Percentiles rank a stretch among this genome's conserved stretches.
phyloP scores from a whole-genome alignment of 1,139 yeast species.

The Taphrina communis region DNA sequence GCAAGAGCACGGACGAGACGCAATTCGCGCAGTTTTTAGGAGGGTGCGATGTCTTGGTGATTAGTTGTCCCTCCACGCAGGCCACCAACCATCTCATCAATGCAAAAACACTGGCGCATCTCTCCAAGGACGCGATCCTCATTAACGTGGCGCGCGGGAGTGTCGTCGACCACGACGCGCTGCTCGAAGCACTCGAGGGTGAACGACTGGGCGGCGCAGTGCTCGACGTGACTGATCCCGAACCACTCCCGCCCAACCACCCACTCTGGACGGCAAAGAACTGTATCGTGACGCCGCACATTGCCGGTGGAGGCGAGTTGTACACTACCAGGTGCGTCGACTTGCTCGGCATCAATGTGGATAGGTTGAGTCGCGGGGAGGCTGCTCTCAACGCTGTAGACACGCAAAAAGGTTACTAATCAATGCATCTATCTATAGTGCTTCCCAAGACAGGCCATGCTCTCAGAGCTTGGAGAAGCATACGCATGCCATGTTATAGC shows the following conservation, averaged over 20 bases:
- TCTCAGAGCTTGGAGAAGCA: too few species aligned
- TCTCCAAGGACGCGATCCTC: slow-evolving; percentile 84
- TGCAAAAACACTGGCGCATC: slow-evolving; percentile 72
- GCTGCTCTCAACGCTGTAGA: neutral
- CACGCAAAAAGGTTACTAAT: slow-evolving; percentile 2
- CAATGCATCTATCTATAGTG: too few species aligned
- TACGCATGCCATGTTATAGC: too few species aligned
- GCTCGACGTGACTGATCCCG: slow-evolving; percentile 82
- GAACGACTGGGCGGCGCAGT: slow-evolving; percentile 91
- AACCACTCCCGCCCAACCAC: slow-evolving; percentile 78
- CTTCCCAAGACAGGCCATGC: too few species aligned
- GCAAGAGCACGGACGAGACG: slow-evolving; percentile 59
- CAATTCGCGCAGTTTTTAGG: slow-evolving; percentile 72
- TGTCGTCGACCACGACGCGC: slow-evolving; percentile 81
- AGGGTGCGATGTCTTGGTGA: slow-evolving; percentile 71
- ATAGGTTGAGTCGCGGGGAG: slow-evolving; percentile 24
- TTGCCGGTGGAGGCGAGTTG: slow-evolving; percentile 92
- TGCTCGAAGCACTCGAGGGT: slow-evolving; percentile 76
- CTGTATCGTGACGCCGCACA: slow-evolving; percentile 80
- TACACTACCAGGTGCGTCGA: slow-evolving; percentile 45
- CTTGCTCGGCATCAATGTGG: slow-evolving; percentile 43
- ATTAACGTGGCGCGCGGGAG: slow-evolving; percentile 90
- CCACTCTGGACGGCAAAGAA: slow-evolving; percentile 77
- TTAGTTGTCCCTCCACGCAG: slow-evolving; percentile 80
- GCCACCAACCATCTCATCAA: slow-evolving; percentile 79